These are phyloP conservation scores for Leccinum arenicola DNA, from an alignment of 768 basidiomycete species.

Conservation along the genomic window DNA sequence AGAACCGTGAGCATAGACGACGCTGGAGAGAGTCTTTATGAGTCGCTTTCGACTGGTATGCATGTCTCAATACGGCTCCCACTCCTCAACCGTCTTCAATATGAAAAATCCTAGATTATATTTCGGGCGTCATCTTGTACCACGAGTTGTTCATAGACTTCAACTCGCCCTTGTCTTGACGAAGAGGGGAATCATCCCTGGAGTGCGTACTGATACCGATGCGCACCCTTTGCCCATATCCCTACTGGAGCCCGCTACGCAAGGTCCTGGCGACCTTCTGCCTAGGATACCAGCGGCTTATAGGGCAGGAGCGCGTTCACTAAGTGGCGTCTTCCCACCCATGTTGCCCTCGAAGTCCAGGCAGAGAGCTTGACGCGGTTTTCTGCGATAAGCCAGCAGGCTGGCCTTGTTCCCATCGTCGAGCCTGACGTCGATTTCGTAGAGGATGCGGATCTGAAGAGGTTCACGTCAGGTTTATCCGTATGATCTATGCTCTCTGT, in stretches of 20 bases:
- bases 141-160: constrained; percentile 47
- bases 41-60: constrained; percentile 40
- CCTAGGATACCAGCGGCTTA: constrained; percentile 41
- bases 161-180: constrained; percentile 44
- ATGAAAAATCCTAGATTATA: constrained; percentile 35
- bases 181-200: constrained; percentile 45
- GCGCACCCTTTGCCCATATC: constrained; percentile 44
- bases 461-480: constrained; percentile 45
- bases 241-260: constrained; percentile 44
- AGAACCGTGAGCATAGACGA: constrained; percentile 38
- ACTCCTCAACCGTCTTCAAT: neutral
- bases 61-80: neutral
- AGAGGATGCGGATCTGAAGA: constrained; percentile 44
- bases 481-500: constrained; percentile 45
- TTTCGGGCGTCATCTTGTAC: constrained; percentile 53
- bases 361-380: constrained; percentile 48
- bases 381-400: constrained; percentile 50
- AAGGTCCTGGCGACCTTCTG: constrained; percentile 48
- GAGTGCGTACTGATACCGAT: constrained; percentile 51
- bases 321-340: constrained; percentile 44
- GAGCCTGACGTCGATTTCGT: constrained; percentile 53
- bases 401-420: constrained; percentile 50
- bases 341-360: constrained; percentile 41
- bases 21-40: constrained; percentile 46
- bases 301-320: constrained; percentile 48